phyloP scores from a whole-genome alignment of 208 protist genomes.

The Polymyxa betae region DNA sequence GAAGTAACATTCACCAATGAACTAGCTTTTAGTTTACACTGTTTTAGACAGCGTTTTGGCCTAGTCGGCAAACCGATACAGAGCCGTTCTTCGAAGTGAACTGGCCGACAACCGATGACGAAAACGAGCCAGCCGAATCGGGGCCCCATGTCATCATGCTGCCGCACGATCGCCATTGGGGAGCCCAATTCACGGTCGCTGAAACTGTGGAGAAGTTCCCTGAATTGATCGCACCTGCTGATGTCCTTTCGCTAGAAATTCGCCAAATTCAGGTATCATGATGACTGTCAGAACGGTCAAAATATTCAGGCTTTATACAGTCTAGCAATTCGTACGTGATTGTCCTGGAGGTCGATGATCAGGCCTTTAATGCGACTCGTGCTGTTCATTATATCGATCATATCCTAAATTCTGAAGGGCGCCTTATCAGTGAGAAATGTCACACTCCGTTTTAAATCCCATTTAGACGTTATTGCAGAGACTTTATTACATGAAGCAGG shows the following conservation, averaged over 20 bases:
- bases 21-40: not conserved
- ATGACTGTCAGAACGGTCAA: not conserved
- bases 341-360: not conserved
- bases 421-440: not conserved
- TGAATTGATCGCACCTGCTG: not conserved
- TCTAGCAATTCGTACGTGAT: not conserved
- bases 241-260: slow-evolving; percentile 41
- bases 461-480: too few species aligned
- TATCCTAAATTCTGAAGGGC: not conserved
- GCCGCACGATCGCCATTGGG: not conserved
- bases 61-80: not conserved
- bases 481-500: too few species aligned
- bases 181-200: slow-evolving; percentile 17
- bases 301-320: not conserved
- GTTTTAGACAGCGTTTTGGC: not conserved
- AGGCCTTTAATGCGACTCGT: not conserved
- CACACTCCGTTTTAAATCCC: too few species aligned
- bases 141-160: not conserved
- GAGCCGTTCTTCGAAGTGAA: slow-evolving; percentile 4
- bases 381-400: slow-evolving; percentile 23
- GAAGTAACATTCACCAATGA: too few species aligned
- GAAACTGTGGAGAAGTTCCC: not conserved
- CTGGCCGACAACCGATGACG: too few species aligned
- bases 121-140: not conserved
- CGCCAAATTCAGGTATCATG: slow-evolving; percentile 28